Percentiles rank a stretch among this genome's conserved stretches.
phyloP scores from a whole-genome alignment of 2,329 filamentous ascomycete species.

The Claviceps sp. region DNA sequence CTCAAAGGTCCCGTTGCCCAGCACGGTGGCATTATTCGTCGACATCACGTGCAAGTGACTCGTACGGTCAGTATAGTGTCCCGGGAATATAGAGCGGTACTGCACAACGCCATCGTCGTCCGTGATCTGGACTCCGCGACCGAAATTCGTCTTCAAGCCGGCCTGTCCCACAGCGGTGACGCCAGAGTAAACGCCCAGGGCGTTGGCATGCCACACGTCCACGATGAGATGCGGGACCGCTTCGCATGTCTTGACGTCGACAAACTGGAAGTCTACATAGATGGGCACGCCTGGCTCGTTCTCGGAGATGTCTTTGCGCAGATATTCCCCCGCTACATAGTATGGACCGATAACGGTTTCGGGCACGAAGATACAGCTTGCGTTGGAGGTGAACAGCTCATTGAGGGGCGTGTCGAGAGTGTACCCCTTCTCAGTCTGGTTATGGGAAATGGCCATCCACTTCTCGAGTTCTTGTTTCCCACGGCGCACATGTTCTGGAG shows the following conservation, averaged over 20 bases:
- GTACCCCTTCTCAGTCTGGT: slow-evolving; percentile 1
- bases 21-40: slow-evolving; percentile 17
- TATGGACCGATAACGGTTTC: slow-evolving; percentile 9
- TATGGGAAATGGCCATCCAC: slow-evolving; percentile 3
- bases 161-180: slow-evolving; percentile 23
- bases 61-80: slow-evolving; percentile 27
- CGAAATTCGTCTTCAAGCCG: slow-evolving; percentile 22
- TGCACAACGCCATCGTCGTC: slow-evolving; percentile 25
- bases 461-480: slow-evolving; percentile 3
- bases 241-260: slow-evolving; percentile 28
- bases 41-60: slow-evolving; percentile 27
- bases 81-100: slow-evolving; percentile 30
- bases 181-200: slow-evolving; percentile 31
- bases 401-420: slow-evolving; percentile 5
- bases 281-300: slow-evolving; percentile 25
- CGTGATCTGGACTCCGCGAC: slow-evolving; percentile 27
- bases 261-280: slow-evolving; percentile 28
- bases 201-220: slow-evolving; percentile 32
- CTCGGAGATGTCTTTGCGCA: slow-evolving; percentile 27
- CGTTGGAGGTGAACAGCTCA: slow-evolving; percentile 7
- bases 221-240: slow-evolving; percentile 25
- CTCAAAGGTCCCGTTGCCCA: slow-evolving; percentile 36
- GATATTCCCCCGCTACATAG: slow-evolving; percentile 22
- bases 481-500: slow-evolving; percentile 1
- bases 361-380: slow-evolving; percentile 7